A percentile compares a stretch with the other conserved stretches of the same genome.
phyloP scores from a whole-genome alignment of 2,329 filamentous ascomycete species.

The Botrytis elliptica region DNA sequence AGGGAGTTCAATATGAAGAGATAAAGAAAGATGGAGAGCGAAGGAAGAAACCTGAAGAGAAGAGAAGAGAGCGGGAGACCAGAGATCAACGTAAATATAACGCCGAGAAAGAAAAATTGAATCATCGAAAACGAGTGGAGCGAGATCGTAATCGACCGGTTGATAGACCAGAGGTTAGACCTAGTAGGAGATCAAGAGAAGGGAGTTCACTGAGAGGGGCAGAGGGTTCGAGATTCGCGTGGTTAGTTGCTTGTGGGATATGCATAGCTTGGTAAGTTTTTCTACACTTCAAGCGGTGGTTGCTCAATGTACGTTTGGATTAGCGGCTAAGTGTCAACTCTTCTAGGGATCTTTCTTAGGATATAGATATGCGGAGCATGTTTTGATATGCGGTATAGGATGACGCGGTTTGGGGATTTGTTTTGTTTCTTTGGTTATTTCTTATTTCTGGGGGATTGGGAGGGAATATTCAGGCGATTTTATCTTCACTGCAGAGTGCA shows the following conservation, averaged over 20 bases:
- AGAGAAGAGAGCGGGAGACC: background rate
- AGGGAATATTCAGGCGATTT: too few relatives aligned
- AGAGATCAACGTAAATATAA: background rate
- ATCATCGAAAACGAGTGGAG: background rate
- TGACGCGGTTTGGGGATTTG: too few relatives aligned
- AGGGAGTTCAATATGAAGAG: background rate
- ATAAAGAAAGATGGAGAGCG: background rate
- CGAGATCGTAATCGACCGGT: background rate
- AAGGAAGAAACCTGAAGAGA: background rate
- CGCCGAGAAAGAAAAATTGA: accelerated
- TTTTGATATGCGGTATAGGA: too few relatives aligned
- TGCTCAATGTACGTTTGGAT: too few relatives aligned
- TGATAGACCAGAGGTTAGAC: background rate
- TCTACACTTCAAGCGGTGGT: background rate
- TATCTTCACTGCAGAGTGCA: background rate
- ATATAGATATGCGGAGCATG: too few relatives aligned
- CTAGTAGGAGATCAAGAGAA: background rate
- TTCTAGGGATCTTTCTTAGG: background rate
- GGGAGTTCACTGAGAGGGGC: background rate
- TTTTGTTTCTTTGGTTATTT: too few relatives aligned
- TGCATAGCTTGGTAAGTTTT: background rate
- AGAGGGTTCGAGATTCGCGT: background rate
- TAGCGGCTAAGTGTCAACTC: accelerated
- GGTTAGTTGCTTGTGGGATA: background rate
- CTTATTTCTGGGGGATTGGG: too few relatives aligned